Evolutionary conservation across 306 rosid genomes (phyloP).

Genomic region (Lupinus albus): DNA sequence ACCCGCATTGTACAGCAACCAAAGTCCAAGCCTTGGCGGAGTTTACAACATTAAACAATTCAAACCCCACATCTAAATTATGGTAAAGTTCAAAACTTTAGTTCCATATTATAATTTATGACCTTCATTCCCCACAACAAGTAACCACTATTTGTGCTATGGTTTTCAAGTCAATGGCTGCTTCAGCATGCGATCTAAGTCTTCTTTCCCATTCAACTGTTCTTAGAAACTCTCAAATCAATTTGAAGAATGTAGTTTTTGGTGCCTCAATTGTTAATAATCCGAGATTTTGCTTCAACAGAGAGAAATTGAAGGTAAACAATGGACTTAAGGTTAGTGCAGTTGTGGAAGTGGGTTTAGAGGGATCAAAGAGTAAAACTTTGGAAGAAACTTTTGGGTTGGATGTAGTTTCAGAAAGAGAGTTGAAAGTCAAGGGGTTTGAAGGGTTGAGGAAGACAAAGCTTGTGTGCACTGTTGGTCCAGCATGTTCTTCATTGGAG

Average conservation of each 20-base stretch:
- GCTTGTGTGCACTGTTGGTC: slow-evolving; percentile 71
- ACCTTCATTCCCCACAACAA: neutral
- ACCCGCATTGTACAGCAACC: neutral
- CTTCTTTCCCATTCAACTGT: slow-evolving; percentile 27
- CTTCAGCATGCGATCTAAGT: slow-evolving; percentile 38
- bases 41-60: slow-evolving; percentile 32
- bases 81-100: neutral
- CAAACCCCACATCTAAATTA: slow-evolving; percentile 7
- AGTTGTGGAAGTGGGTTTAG: slow-evolving; percentile 45
- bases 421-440: slow-evolving; percentile 64
- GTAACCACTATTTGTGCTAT: neutral
- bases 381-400: slow-evolving; percentile 51
- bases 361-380: slow-evolving; percentile 32
- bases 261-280: slow-evolving; percentile 18
- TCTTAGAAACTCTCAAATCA: slow-evolving; percentile 16
- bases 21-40: slow-evolving; percentile 36
- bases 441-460: slow-evolving; percentile 73
- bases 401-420: slow-evolving; percentile 63
- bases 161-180: slow-evolving; percentile 43
- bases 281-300: slow-evolving; percentile 26
- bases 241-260: slow-evolving; percentile 36
- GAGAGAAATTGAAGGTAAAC: slow-evolving; percentile 42
- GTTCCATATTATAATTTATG: neutral
- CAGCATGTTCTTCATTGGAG: slow-evolving; percentile 57
- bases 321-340: slow-evolving; percentile 44